Evolutionary conservation across 345 rosid genomes (phyloP).

Genomic region (Luvunga scandens): DNA sequence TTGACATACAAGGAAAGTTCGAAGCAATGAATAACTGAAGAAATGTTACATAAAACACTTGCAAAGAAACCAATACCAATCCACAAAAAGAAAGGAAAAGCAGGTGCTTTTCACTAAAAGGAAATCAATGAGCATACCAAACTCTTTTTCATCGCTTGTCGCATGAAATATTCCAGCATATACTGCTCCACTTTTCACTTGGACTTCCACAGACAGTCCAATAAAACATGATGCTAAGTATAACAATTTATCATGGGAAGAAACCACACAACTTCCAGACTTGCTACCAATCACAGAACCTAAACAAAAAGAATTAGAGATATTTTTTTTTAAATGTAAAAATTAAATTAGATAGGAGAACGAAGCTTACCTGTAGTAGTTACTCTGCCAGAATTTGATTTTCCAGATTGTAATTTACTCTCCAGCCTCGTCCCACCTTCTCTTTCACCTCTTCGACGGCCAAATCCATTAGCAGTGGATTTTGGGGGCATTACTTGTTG

Average conservation of each 20-base stretch:
- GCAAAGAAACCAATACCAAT: not conserved
- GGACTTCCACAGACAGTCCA: constrained; percentile 85
- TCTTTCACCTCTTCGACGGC: constrained; percentile 56
- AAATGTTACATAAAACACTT: not conserved
- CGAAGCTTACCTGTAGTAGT: constrained; percentile 44
- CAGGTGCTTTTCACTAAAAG: not conserved
- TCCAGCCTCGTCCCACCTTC: constrained; percentile 52
- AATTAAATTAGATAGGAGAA: constrained; percentile 10
- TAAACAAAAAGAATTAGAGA: constrained; percentile 9
- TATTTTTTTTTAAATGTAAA: not conserved
- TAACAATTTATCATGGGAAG: constrained; percentile 65
- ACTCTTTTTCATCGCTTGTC: constrained; percentile 67
- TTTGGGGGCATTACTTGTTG: constrained; percentile 51
- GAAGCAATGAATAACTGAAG: constrained; percentile 8
- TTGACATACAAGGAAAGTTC: constrained; percentile 11
- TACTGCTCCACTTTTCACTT: constrained; percentile 82
- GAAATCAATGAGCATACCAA: constrained; percentile 54
- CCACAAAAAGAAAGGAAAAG: constrained; percentile 1
- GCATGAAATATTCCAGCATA: constrained; percentile 85
- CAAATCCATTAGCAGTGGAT: constrained; percentile 63
- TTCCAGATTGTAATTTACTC: constrained; percentile 54
- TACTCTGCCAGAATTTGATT: constrained; percentile 41
- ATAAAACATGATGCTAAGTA: constrained; percentile 68
- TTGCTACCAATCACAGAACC: constrained; percentile 43
- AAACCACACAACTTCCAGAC: constrained; percentile 45